phyloP scores from a whole-genome alignment of 2,329 filamentous ascomycete genomes.

The Rhynchosporium graminicola region DNA sequence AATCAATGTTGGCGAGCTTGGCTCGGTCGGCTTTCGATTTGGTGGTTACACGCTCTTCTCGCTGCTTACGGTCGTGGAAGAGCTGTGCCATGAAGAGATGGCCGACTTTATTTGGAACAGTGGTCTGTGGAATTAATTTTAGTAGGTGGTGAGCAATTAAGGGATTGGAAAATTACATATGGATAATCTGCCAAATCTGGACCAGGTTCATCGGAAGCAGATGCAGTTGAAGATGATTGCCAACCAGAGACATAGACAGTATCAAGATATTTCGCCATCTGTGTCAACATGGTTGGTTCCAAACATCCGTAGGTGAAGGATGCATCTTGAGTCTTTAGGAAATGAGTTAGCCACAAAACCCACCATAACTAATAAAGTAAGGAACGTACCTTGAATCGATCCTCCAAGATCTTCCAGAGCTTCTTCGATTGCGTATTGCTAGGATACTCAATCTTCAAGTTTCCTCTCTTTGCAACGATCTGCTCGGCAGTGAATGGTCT shows the following conservation, averaged over 20 bases:
- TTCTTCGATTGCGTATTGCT: conserved; percentile 91
- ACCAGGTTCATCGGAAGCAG: conserved; percentile 90
- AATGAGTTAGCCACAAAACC: background rate
- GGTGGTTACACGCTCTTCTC: conserved; percentile 84
- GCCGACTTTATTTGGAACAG: conserved; percentile 96
- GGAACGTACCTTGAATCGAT: conserved; percentile 70
- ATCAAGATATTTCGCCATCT: conserved; percentile 99
- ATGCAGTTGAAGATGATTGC: conserved; percentile 97
- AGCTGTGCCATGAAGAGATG: conserved; percentile 98
- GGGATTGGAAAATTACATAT: conserved; percentile 58
- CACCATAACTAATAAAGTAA: background rate
- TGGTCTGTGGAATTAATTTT: conserved; percentile 62
- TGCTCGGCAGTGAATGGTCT: conserved; percentile 93
- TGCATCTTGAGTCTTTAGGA: conserved; percentile 70
- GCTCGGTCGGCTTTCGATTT: conserved; percentile 68
- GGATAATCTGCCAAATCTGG: conserved; percentile 98
- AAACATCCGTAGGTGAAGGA: conserved; percentile 97
- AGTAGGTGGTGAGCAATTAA: conserved; percentile 8
- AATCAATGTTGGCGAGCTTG: conserved; percentile 81
- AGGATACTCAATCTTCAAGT: conserved; percentile 86
- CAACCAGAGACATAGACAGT: conserved; percentile 98
- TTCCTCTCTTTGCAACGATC: conserved; percentile 93
- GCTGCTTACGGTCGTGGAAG: conserved; percentile 99
- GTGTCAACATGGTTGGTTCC: conserved; percentile 96
- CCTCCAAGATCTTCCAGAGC: conserved; percentile 87